Percentiles rank a stretch among this genome's conserved stretches.
Evolutionary conservation across 768 basidiomycete genomes (phyloP).

Genomic region (Rhizopogon salebrosus): DNA sequence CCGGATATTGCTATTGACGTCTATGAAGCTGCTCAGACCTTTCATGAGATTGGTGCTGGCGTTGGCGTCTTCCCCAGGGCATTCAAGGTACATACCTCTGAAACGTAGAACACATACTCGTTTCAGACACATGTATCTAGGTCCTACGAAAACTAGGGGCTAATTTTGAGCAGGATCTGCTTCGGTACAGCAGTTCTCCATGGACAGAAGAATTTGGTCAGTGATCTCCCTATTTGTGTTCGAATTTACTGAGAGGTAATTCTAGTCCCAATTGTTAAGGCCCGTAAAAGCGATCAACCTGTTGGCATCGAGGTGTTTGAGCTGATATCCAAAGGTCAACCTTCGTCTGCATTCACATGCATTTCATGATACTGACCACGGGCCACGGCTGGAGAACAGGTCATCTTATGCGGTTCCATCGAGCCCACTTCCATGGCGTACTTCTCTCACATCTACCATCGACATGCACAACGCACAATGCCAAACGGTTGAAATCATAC

Average conservation of each 20-base stretch:
- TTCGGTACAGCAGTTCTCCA: constrained; percentile 14
- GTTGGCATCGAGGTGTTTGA: constrained; percentile 48
- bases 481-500: constrained; percentile 58
- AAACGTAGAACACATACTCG: neutral
- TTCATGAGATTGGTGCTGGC: constrained; percentile 59
- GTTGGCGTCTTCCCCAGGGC: constrained; percentile 41
- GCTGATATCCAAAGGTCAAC: constrained; percentile 52
- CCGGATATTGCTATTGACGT: constrained; percentile 52
- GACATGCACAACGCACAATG: constrained; percentile 42
- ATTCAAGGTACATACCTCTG: constrained; percentile 16
- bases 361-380: neutral
- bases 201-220: constrained; percentile 18
- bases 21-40: constrained; percentile 46
- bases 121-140: constrained; percentile 5
- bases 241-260: neutral
- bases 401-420: constrained; percentile 48
- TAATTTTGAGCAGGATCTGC: constrained; percentile 12
- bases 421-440: constrained; percentile 60
- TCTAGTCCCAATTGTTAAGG: constrained; percentile 46
- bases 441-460: constrained; percentile 47
- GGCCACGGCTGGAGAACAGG: constrained; percentile 29
- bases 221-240: neutral
- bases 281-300: constrained; percentile 57
- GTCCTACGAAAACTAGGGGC: constrained; percentile 18
- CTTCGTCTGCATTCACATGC: neutral